These are phyloP conservation scores for Bacidia gigantensis DNA, from an alignment of 495 filamentous ascomycete genomes.

Conservation along the genomic window DNA sequence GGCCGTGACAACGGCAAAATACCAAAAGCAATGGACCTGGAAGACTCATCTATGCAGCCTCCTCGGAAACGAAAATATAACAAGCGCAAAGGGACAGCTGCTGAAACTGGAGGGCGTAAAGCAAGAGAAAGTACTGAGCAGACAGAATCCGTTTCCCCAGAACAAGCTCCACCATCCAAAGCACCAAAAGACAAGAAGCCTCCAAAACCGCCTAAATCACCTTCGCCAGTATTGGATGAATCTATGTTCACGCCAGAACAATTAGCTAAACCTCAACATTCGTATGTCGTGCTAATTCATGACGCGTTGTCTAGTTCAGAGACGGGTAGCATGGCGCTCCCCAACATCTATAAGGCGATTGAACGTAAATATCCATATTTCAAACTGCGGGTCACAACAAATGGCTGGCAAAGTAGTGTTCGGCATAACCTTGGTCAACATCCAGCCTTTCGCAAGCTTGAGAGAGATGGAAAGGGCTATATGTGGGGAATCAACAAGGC, in stretches of 20 bases:
- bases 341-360: slow-evolving; percentile 86
- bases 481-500: slow-evolving; percentile 52
- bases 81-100: slow-evolving; percentile 50
- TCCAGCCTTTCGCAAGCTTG: slow-evolving; percentile 73
- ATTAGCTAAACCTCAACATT: slow-evolving; percentile 67
- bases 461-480: slow-evolving; percentile 59
- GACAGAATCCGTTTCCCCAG: slow-evolving; percentile 22
- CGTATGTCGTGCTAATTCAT: slow-evolving; percentile 84
- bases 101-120: slow-evolving; percentile 30
- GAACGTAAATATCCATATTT: slow-evolving; percentile 82
- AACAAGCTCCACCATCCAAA: slow-evolving; percentile 36
- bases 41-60: slow-evolving; percentile 42
- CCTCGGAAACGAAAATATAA: slow-evolving; percentile 71
- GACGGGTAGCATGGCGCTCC: slow-evolving; percentile 61
- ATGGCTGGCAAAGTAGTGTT: slow-evolving; percentile 95
- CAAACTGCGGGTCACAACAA: slow-evolving; percentile 58
- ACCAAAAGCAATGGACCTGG: slow-evolving; percentile 30
- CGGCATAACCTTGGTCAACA: slow-evolving; percentile 90
- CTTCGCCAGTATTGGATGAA: slow-evolving; percentile 58
- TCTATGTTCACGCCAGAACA: slow-evolving; percentile 72
- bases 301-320: slow-evolving; percentile 67
- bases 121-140: slow-evolving; percentile 34
- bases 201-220: slow-evolving; percentile 41
- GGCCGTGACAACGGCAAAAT: slow-evolving; percentile 32
- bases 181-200: slow-evolving; percentile 30